Conservation (phyloP, 2,329 filamentous ascomycete species). For the Simplicillium aogashimaense region DNA sequence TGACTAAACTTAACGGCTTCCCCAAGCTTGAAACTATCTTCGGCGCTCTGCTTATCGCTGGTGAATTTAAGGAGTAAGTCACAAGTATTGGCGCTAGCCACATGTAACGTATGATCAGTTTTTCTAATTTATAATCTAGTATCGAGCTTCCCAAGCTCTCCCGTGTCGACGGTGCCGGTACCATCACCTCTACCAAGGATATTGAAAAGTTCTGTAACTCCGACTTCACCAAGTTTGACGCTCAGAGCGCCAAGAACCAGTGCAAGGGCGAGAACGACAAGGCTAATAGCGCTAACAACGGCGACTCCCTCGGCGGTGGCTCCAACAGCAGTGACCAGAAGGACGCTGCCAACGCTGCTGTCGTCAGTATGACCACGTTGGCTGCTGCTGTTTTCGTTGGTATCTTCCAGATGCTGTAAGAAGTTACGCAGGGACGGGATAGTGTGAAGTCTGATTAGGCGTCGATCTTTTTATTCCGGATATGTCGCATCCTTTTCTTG, state of each 20-base stretch:
- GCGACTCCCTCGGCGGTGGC: slow-evolving; percentile 28
- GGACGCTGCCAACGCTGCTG: slow-evolving; percentile 9
- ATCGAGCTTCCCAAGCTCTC: slow-evolving; percentile 58
- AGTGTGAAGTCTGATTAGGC: slow-evolving; percentile 22
- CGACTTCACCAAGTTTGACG: slow-evolving; percentile 21
- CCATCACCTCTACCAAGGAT: slow-evolving; percentile 55
- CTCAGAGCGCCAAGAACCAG: slow-evolving; percentile 17
- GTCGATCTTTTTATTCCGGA: slow-evolving; percentile 22
- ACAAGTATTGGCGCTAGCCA: neutral
- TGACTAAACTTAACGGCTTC: slow-evolving; percentile 58
- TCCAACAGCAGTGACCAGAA: slow-evolving; percentile 20
- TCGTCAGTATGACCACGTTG: slow-evolving; percentile 26
- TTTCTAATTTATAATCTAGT: slow-evolving; percentile 30
- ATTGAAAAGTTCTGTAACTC: slow-evolving; percentile 39
- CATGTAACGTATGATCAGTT: neutral
- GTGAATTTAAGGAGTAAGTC: slow-evolving; percentile 73
- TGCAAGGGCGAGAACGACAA: slow-evolving; percentile 32
- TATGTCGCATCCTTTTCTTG: slow-evolving; percentile 7
- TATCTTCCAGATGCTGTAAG: slow-evolving; percentile 43
- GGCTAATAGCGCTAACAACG: slow-evolving; percentile 14
- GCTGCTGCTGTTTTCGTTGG: slow-evolving; percentile 36
- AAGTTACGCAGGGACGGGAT: slow-evolving; percentile 9
- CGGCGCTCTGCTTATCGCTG: slow-evolving; percentile 77
- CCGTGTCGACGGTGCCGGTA: slow-evolving; percentile 63
- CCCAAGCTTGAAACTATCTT: slow-evolving; percentile 56